Evolutionary conservation across 768 basidiomycete species (phyloP).

Genomic region (Panaeolus cyanescens): DNA sequence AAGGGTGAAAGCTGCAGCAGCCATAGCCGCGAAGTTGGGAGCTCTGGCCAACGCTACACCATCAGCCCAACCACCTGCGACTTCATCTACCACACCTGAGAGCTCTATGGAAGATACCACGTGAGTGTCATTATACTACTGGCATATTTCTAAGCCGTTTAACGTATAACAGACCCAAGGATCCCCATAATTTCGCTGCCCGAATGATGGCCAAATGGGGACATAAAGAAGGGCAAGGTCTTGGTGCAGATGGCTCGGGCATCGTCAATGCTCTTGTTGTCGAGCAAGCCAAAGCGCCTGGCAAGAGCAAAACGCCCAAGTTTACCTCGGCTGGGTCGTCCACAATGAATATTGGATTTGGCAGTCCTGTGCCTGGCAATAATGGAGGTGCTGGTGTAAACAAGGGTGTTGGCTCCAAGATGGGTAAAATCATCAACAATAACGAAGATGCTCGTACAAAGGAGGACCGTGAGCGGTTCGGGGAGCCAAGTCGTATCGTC

Average conservation of each 20-base stretch:
- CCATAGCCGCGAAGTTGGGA: slow-evolving; percentile 75
- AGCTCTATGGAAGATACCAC: slow-evolving; percentile 30
- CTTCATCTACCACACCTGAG: slow-evolving; percentile 17
- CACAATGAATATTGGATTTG: slow-evolving; percentile 15
- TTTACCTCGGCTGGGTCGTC: not conserved
- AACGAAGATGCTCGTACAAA: slow-evolving; percentile 80
- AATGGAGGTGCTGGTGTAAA: slow-evolving; percentile 21
- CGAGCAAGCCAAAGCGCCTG: slow-evolving; percentile 52
- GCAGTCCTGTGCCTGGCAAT: slow-evolving; percentile 17
- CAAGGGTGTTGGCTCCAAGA: slow-evolving; percentile 51
- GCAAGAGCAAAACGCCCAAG: slow-evolving; percentile 34
- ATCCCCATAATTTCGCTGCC: slow-evolving; percentile 77
- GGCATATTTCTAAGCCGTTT: not conserved
- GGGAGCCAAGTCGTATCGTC: slow-evolving; percentile 88
- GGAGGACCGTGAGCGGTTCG: slow-evolving; percentile 81
- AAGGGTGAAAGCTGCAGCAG: slow-evolving; percentile 75
- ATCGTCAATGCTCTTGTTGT: slow-evolving; percentile 89
- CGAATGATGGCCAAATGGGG: slow-evolving; percentile 97
- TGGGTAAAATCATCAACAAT: slow-evolving; percentile 89
- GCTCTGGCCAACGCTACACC: slow-evolving; percentile 47
- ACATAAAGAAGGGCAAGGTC: slow-evolving; percentile 90
- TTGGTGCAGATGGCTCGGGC: slow-evolving; percentile 81
- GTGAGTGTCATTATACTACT: slow-evolving; percentile 17
- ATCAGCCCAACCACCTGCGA: slow-evolving; percentile 27
- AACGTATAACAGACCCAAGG: slow-evolving; percentile 27